Base-by-base conservation (phyloP, 441 rosid genomes). In the Populus hybrid region DNA sequence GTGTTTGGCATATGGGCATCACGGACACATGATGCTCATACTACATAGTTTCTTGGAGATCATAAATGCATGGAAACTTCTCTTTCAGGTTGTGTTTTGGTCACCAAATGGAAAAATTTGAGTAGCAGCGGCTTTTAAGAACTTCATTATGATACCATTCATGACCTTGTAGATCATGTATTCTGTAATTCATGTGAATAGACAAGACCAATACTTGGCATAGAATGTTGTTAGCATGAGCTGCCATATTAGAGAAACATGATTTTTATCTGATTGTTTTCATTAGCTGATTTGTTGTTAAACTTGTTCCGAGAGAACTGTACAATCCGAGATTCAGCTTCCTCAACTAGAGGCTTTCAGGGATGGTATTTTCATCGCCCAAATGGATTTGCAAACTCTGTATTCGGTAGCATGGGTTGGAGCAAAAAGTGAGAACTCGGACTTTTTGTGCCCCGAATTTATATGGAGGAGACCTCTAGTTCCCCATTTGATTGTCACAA, bases 1-100 rank as follows among this genome's bases (percentile, higher is more conserved):
- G 97, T 95, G 68, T 93, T 93, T 82, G 98, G 97, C 40, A 93
- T 95, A 65, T 95, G 97, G 99, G 97, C 97, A n/a, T 93, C 97
- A 3, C 86, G 96, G 81, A 87, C 91, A 0, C 95, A 86, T 1
- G 86, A 86, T 24, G 78, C 92, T 71, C 93, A 90, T 73, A 67
- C 88, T 6, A 86, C 93, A 59, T 88, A 83, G 56, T 45, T 45
- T 14, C 53, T 12, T 14, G 20, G 56, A 14, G 56, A 0, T 45
- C 20, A 45, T 45, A 14, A 45, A 45, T 14, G 20, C 18, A 45
- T 14, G 7, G 18, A 45, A 45, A 45, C 20, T 45, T 45, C 20
- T 45, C 20, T 14, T 45, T 14, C 56, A 14, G 18, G 56, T 3
- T 45, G 12, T 45, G 12, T 45, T 45, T 45, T 45, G 56, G 0